These are phyloP conservation scores for Populus hybrid DNA, from an alignment of 441 rosid genomes.

Conservation along the genomic window DNA sequence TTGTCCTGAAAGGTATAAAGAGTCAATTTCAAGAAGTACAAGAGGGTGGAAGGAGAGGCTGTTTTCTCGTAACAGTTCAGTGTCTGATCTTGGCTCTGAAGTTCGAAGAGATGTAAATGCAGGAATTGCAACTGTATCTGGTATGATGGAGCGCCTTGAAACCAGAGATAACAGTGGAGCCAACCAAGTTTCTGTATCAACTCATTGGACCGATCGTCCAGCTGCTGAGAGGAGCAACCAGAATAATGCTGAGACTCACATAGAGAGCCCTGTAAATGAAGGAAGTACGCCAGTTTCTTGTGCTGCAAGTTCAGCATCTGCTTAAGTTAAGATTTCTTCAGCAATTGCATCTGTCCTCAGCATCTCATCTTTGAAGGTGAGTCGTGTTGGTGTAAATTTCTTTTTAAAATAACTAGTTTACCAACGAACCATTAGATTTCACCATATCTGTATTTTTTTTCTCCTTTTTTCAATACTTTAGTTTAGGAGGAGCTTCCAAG, in stretches of 20 bases:
- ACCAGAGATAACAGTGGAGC: conserved; percentile 44
- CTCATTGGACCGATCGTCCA: conserved; percentile 25
- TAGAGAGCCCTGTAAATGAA: conserved; percentile 25
- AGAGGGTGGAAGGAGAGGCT: conserved; percentile 76
- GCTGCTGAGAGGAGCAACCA: conserved; percentile 28
- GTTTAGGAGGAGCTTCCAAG: neutral
- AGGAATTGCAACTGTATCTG: conserved; percentile 64
- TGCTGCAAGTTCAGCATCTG: conserved; percentile 41
- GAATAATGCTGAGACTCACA: conserved; percentile 14
- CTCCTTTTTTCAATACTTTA: neutral
- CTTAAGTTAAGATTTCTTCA: conserved; percentile 23
- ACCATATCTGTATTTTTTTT: neutral
- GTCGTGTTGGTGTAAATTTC: conserved; percentile 5
- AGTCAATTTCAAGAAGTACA: conserved; percentile 63
- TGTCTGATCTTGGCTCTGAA: conserved; percentile 57
- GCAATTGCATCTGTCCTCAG: conserved; percentile 41
- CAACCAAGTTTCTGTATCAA: conserved; percentile 39
- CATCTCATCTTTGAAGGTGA: conserved; percentile 61
- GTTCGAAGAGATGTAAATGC: conserved; percentile 58
- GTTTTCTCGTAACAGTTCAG: conserved; percentile 54
- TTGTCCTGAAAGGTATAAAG: conserved; percentile 44
- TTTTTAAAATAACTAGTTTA: neutral
- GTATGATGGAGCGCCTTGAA: conserved; percentile 61
- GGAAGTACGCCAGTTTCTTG: conserved; percentile 28
- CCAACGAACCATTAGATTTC: neutral